Evolutionary conservation across 1,139 yeast genomes (phyloP), one percentile per base, ranked within the genome.

Genomic region (Pneumocystis oryctolagi): DNA sequence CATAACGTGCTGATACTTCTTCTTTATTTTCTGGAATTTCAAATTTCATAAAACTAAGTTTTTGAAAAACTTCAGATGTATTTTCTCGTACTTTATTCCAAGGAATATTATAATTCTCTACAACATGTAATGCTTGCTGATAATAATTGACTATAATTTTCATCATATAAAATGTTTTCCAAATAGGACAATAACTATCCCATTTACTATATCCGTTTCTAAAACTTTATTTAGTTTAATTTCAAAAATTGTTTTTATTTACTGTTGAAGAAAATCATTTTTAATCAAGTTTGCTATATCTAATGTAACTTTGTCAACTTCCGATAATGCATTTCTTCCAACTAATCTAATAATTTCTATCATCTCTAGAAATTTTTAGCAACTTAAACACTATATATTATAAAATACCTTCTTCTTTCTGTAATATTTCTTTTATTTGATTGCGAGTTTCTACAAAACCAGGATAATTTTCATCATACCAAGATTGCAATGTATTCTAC

Each of bases 111-210:
- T 98, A 97, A 72, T 87, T 84, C 61, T 96, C 81, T 68, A 90
- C 86, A 18, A 97, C 96, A 79, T 89, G 90, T 78, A 90, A 97
- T 42, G 99, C 97, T 78, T 92, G 97, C 69, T 92, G 97, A 73
- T 87, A 84, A 77, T 92, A 92, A 58, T 89, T 77, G 67, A 89
- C 84, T 72, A 92, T 92, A 30, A 92, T 85, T 77, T 87, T 89
- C 97, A 92, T 89, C 98, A 92, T 92, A 74, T 89, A 95, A 71
- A 83, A 86, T 64, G 99, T 92, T 81, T 92, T 92, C 98, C 98
- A 92, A 73, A 92, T 87, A 70, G 99, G 99, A 79, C 99, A 92
- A 85, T 89, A 92, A 62, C 95, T 96, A 78, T 92, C 99, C 74
- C 94, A 92, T 62, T 95, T 79, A 58, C 97, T 92, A 78, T 94